Evolutionary conservation across 306 rosid genomes (phyloP).

Genomic region (Trifolium repens): DNA sequence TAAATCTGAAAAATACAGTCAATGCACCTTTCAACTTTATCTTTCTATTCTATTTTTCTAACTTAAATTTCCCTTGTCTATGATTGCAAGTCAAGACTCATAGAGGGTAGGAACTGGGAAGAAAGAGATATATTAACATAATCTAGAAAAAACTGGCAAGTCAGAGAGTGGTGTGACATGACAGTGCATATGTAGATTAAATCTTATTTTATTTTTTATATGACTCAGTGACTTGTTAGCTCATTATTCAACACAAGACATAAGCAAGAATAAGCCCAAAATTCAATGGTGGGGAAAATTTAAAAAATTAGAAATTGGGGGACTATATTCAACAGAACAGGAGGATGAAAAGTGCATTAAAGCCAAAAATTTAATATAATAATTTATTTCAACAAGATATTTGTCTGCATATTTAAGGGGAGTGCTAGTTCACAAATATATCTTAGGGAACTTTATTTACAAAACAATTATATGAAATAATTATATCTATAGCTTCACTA

Average conservation of each 20-base stretch:
- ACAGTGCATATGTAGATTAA: neutral
- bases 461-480: slow-evolving; percentile 23
- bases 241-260: no score
- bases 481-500: slow-evolving; percentile 17
- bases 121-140: no score
- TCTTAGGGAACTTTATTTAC: neutral
- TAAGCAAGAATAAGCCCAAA: neutral
- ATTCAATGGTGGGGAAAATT: neutral
- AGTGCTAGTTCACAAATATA: neutral
- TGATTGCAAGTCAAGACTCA: no score
- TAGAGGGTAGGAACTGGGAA: no score
- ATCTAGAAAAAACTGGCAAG: neutral
- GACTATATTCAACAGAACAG: neutral
- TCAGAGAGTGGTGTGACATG: neutral
- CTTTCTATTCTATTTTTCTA: no score
- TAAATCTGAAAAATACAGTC: no score
- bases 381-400: neutral
- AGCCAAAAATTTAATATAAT: neutral
- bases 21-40: no score
- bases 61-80: no score
- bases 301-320: no score
- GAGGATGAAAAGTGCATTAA: neutral
- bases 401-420: slow-evolving; percentile 11
- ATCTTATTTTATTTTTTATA: no score
- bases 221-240: neutral